Conservation (phyloP, 768 basidiomycete genomes). For the Dictyophora rubrovolvata region DNA sequence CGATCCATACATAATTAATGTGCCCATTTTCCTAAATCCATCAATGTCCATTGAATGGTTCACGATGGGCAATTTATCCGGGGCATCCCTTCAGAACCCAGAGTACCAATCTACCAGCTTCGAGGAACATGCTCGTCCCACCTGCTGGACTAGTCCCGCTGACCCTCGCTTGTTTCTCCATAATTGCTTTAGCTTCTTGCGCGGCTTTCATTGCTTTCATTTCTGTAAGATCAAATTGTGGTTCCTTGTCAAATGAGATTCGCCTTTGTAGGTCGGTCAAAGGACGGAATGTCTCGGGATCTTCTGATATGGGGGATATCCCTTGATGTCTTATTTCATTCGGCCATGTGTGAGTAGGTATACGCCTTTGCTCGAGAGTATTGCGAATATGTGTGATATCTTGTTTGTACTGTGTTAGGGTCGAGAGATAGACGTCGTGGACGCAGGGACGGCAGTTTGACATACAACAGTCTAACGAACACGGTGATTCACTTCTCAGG, state of each 20-base stretch:
- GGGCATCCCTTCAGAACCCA: conserved; percentile 6
- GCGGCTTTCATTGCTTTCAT: not conserved
- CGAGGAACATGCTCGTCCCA: not conserved
- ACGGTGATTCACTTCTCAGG: not conserved
- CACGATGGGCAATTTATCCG: not conserved
- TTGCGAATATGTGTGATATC: conserved; percentile 40
- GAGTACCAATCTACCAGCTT: not conserved
- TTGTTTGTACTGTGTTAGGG: conserved; percentile 49
- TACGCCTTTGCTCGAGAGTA: conserved; percentile 34
- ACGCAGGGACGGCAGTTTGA: conserved; percentile 89
- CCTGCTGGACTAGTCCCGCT: not conserved
- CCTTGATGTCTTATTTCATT: conserved; percentile 25
- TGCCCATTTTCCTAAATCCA: no score
- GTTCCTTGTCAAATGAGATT: not conserved
- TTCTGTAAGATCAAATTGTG: not conserved
- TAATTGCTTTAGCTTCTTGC: not conserved
- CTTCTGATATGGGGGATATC: not conserved
- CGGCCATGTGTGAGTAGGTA: conserved; percentile 64
- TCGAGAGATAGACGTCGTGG: conserved; percentile 81
- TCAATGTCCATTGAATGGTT: no score
- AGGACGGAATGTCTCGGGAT: no score
- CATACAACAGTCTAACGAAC: conserved; percentile 77
- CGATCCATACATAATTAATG: no score
- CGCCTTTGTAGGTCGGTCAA: no score
- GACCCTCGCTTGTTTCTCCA: not conserved